A percentile compares a stretch with the other conserved stretches of the same genome.
Evolutionary conservation across 176 grass and related monocot genomes (phyloP).

Genomic region (Paspalum vaginatum): DNA sequence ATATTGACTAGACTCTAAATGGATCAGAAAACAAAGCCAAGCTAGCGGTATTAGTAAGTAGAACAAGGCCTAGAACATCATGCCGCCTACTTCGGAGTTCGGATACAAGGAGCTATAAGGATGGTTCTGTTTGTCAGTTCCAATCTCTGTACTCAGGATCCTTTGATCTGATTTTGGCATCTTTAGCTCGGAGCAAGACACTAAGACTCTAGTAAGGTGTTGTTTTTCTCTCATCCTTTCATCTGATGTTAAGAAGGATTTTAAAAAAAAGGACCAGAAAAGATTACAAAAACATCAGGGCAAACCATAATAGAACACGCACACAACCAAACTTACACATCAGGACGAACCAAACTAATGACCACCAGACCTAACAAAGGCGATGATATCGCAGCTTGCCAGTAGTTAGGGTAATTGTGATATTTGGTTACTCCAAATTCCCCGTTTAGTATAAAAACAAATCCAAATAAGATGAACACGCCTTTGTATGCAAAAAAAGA

Average conservation of each 20-base stretch:
- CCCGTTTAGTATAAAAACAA: background rate
- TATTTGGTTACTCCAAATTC: background rate
- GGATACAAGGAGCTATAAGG: background rate
- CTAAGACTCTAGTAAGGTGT: too few species aligned
- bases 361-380: too few species aligned
- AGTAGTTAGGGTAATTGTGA: background rate
- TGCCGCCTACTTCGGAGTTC: background rate
- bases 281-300: too few species aligned
- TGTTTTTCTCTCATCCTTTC: too few species aligned
- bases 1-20: background rate
- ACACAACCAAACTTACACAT: too few species aligned
- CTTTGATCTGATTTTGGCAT: background rate
- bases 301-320: too few species aligned
- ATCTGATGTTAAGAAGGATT: too few species aligned
- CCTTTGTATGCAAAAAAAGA: background rate
- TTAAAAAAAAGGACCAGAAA: too few species aligned
- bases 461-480: background rate
- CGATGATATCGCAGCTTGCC: background rate
- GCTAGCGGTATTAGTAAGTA: background rate
- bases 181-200: too few species aligned
- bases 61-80: background rate
- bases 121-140: background rate
- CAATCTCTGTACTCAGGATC: background rate
- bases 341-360: too few species aligned
- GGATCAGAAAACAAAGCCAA: slow-evolving; percentile 12